These are phyloP conservation scores for Darksidea phi DNA, from an alignment of 495 filamentous ascomycete species.

Conservation along the genomic window DNA sequence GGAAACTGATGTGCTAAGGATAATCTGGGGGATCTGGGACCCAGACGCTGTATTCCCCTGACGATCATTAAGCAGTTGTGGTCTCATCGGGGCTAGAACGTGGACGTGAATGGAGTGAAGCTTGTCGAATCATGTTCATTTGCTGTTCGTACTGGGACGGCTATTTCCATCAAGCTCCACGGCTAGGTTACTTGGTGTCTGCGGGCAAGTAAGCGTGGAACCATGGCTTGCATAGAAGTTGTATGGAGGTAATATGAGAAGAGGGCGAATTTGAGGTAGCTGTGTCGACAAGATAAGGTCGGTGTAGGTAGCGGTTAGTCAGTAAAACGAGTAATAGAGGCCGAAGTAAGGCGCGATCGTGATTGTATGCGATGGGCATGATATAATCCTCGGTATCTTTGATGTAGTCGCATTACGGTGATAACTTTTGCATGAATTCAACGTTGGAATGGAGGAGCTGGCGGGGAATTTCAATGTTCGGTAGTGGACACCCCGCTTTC, in stretches of 20 bases:
- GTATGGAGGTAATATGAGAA: conserved; percentile 9
- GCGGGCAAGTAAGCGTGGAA: no score
- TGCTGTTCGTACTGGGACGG: no score
- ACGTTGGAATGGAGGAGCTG: no score
- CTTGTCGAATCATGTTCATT: no score
- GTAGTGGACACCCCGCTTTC: background rate
- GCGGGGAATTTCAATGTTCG: no score
- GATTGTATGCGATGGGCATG: background rate
- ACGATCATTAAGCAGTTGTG: background rate
- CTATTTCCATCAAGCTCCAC: no score
- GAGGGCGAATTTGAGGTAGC: background rate
- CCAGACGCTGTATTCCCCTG: background rate
- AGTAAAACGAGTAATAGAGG: background rate
- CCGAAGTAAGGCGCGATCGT: background rate
- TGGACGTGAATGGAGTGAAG: background rate
- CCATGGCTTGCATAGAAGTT: no score
- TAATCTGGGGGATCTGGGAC: conserved; percentile 10
- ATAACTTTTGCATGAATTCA: no score
- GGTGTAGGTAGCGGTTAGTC: conserved; percentile 10
- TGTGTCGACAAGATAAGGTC: conserved; percentile 6
- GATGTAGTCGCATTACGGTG: background rate
- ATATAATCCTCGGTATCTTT: background rate
- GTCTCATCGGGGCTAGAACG: background rate
- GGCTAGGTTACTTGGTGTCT: no score
- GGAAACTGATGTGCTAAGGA: background rate